A percentile compares a stretch with the other conserved stretches of the same genome.
Conservation (phyloP, 1,284 basidiomycete genomes). For the Caloboletus firmus region DNA sequence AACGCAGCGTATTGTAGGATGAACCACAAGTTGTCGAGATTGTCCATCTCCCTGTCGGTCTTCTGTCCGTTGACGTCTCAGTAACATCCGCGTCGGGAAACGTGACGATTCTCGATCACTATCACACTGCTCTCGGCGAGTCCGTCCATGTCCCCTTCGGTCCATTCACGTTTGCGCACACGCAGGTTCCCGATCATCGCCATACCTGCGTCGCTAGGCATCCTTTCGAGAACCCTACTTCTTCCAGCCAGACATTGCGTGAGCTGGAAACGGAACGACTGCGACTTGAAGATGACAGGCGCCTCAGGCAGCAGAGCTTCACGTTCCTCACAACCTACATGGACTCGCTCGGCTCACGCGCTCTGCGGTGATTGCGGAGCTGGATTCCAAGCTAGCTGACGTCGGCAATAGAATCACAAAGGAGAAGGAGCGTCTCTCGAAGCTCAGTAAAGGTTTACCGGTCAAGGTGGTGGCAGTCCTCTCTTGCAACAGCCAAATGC, state of each 20-base stretch:
- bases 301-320: conserved; percentile 23
- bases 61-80: conserved; percentile 11
- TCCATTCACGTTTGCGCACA: no score
- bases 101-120: conserved; percentile 21
- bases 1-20: conserved; percentile 9
- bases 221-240: background rate
- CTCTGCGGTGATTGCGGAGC: conserved; percentile 16
- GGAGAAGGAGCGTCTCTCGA: conserved; percentile 13
- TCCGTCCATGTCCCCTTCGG: no score
- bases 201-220: background rate
- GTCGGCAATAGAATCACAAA: conserved; percentile 12
- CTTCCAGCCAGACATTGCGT: conserved; percentile 6
- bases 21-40: conserved; percentile 20
- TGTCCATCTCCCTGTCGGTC: conserved; percentile 13
- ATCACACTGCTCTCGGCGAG: background rate
- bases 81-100: conserved; percentile 11
- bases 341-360: conserved; percentile 22
- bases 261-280: conserved; percentile 14
- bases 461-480: conserved; percentile 12
- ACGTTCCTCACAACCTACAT: conserved; percentile 30
- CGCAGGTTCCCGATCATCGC: conserved; percentile 7
- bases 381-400: conserved; percentile 20
- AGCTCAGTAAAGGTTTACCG: background rate
- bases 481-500: background rate
- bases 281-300: conserved; percentile 21